Evolutionary conservation across 768 basidiomycete species (phyloP), one percentile per base, ranked within the genome.

Genomic region (Suillus spraguei): DNA sequence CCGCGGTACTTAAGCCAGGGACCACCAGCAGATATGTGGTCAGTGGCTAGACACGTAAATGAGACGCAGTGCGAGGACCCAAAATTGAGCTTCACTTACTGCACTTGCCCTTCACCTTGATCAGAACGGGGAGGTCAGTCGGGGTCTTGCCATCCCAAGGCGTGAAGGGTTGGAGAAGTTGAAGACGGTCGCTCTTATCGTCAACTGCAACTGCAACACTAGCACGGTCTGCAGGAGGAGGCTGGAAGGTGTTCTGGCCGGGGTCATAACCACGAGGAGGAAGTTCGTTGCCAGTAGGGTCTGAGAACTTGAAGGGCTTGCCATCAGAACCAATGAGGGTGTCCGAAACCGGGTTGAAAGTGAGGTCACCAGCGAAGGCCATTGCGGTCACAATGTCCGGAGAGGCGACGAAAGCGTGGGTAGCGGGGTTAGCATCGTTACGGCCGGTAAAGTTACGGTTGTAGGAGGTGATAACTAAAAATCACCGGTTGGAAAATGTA

Each of bases 401-500:
- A 39, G 94, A 95, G 46, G 94, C 90, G 72, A 97, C 94, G 73
- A 96, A 97, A 56, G 94, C 93, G 79, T 99, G 97, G 38, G 97
- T 99, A 66, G 95, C 95, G 24, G 97, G 95, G 87, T 99, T 99
- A 70, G 97, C 96, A 72, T 99, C 97, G 78, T 99, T 99, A 74
- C 97, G 95, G 63, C 97, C 97, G 69, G 97, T 99, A 83, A 99
- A 99, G 89, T 99, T 99, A 77, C 97, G 96, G 89, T 99, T 99
- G 87, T 99, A 99, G 22, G 96, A 98, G 60, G 97, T 97, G 79
- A 99, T 94, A 83, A 99, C 92, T 94, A 54, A 10, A 54, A 50
- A 59, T 5, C 44, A 20, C 11, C 11, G 28, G 44, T 59, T 61
- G 33, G 67, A 64, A 64, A 55, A 35, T 9, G n/a, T 33, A 36